A percentile compares a stretch with the other conserved stretches of the same genome.
Evolutionary conservation across 2,329 filamentous ascomycete species (phyloP).

Genomic region (Beauveria medogensis): DNA sequence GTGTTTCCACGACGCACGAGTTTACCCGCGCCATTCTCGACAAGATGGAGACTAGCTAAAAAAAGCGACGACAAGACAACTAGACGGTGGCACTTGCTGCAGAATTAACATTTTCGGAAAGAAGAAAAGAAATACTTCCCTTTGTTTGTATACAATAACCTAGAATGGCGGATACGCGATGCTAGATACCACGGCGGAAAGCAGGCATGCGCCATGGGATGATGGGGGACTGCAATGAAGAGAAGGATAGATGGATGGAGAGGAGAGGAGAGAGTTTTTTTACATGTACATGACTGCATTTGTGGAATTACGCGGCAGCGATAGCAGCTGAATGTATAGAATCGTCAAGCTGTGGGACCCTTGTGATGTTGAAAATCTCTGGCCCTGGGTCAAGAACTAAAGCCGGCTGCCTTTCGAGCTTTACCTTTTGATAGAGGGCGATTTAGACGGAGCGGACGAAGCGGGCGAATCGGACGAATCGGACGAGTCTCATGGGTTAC

Average conservation of each 20-base stretch:
- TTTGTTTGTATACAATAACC: conserved; percentile 9
- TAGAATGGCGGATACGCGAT: conserved; percentile 4
- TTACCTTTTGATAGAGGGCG: neutral
- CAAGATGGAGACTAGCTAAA: conserved; percentile 79
- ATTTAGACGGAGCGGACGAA: neutral
- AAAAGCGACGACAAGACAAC: conserved; percentile 9
- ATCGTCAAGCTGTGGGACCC: neutral
- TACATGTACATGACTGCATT: conserved; percentile 11
- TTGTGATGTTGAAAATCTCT: neutral
- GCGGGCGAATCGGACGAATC: neutral
- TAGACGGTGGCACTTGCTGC: neutral
- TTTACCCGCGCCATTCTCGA: conserved; percentile 91
- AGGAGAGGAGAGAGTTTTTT: neutral
- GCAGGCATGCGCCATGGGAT: neutral
- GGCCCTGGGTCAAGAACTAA: neutral
- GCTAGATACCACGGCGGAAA: conserved; percentile 2
- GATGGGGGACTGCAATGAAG: neutral
- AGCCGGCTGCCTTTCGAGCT: neutral
- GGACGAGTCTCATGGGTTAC: neutral
- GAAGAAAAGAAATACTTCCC: neutral
- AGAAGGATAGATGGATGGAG: neutral
- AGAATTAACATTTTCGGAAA: neutral
- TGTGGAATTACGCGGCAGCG: conserved; percentile 6
- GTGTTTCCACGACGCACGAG: conserved; percentile 79
- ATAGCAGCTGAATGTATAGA: conserved; percentile 11